These are phyloP conservation scores for Annona cherimola DNA, from an alignment of 164 flowering plant genomes.

Conservation along the genomic window DNA sequence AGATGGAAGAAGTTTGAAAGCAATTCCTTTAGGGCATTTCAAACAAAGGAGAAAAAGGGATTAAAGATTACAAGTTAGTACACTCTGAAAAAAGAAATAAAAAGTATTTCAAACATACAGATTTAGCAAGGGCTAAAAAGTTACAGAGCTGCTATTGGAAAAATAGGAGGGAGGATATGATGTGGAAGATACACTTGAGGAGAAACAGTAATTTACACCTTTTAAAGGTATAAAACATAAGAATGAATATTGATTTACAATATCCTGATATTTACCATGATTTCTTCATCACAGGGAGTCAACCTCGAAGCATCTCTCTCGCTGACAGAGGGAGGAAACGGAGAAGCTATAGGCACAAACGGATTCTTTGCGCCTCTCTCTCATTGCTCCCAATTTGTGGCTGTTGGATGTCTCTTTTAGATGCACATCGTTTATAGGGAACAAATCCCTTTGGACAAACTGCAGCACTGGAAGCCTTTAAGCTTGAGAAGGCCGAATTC, in stretches of 20 bases:
- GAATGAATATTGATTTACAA: slow-evolving; percentile 12
- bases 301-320: neutral
- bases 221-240: neutral
- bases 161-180: neutral
- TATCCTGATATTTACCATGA: neutral
- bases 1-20: too few species aligned
- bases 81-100: neutral
- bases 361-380: slow-evolving; percentile 32
- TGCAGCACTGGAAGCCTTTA: neutral
- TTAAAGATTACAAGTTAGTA: too few species aligned
- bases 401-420: slow-evolving; percentile 31
- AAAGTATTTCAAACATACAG: neutral
- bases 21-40: too few species aligned
- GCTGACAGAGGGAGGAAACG: neutral
- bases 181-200: slow-evolving; percentile 4
- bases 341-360: slow-evolving; percentile 31
- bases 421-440: slow-evolving; percentile 59
- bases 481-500: slow-evolving; percentile 22
- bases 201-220: neutral
- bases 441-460: slow-evolving; percentile 45
- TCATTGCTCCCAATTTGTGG: slow-evolving; percentile 21
- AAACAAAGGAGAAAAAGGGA: too few species aligned
- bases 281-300: neutral
- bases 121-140: neutral
- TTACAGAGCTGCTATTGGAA: neutral